Conservation (phyloP, 768 basidiomycete species). For the Ramaria rubella region DNA sequence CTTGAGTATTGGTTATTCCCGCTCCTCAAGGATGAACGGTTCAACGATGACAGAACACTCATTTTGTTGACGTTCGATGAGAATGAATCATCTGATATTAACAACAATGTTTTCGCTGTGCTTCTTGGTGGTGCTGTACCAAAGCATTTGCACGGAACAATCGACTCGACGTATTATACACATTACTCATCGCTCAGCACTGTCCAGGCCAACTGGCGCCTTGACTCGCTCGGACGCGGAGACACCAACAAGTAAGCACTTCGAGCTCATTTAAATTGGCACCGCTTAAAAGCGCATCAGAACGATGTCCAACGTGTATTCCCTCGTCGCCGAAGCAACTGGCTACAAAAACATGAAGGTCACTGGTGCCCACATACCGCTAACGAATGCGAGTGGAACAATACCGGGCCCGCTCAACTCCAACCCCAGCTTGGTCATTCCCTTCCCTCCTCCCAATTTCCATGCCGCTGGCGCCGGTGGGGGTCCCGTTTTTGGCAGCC, state of each 20-base stretch:
- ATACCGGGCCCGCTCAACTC: constrained; percentile 41
- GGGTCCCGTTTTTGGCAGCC: constrained; percentile 37
- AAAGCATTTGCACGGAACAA: constrained; percentile 32
- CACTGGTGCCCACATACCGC: constrained; percentile 25
- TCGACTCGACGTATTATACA: constrained; percentile 49
- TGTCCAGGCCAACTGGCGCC: constrained; percentile 54
- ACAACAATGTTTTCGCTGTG: constrained; percentile 43
- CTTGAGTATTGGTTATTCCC: constrained; percentile 45
- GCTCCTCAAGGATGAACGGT: constrained; percentile 40
- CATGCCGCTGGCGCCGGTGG: constrained; percentile 36
- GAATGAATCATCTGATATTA: constrained; percentile 31
- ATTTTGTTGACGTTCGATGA: constrained; percentile 60
- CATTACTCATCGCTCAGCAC: constrained; percentile 55
- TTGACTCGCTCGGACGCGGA: constrained; percentile 51
- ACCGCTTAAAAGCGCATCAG: constrained; percentile 10
- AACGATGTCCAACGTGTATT: constrained; percentile 44
- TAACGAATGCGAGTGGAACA: constrained; percentile 36
- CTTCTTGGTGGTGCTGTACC: constrained; percentile 45
- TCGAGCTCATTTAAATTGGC: not conserved
- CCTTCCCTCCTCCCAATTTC: constrained; percentile 39
- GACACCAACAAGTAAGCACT: constrained; percentile 43
- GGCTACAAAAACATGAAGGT: constrained; percentile 36
- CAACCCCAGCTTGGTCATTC: constrained; percentile 28
- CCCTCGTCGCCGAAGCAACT: constrained; percentile 41
- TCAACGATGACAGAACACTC: constrained; percentile 50